Evolutionary conservation across 208 protist species (phyloP), one percentile per base, ranked within the genome.

Genomic region (Acanthamoeba sp.): DNA sequence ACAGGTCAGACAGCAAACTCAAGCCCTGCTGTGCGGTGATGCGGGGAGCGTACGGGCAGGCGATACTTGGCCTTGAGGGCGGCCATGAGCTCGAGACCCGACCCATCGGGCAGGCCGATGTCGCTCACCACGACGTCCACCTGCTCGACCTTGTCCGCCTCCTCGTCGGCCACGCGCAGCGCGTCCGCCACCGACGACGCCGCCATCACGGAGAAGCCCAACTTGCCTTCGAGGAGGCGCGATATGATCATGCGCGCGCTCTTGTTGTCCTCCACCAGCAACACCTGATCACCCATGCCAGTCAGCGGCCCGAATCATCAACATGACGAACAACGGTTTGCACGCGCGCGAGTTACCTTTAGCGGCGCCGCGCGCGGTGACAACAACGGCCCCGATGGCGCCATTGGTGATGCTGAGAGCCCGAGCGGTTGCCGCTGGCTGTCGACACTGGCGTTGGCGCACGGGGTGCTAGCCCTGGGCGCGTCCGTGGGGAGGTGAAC

Each of bases 191-290:
- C 64, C n/a, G 48, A 42, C 34, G 64, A 71, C 16, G 87, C 87
- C 22, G 73, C 87, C 7, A 69, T 6, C 10, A 92, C 64, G 4
- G 27, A 20, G n/a, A 57, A 45, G n/a, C 87, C 87, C n/a, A 92
- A 42, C 48, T 69, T 59, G 50, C 73, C 38, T 5, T n/a, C 38
- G 7, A 92, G 52, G 29, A 92, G 87, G 5, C 87, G 87, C 27
- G 29, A 22, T 27, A 92, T 69, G 87, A 92, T 76, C 40, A 71
- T 29, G 64, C 20, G 64, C 36, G 87, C 73, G 64, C 36, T 92
- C 87, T 71, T 45, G 50, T 92, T 92, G 87, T 92, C 87, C 52
- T 92, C 87, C 45, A 92, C 87, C 24, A 92, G 48, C 24, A 92
- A 22, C 38, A 92, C 71, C 69, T 42, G 69, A 24, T 3, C 18